Evolutionary conservation across 345 rosid genomes (phyloP), one percentile per base, ranked within the genome.

Genomic region (Arabidopsis suecica): DNA sequence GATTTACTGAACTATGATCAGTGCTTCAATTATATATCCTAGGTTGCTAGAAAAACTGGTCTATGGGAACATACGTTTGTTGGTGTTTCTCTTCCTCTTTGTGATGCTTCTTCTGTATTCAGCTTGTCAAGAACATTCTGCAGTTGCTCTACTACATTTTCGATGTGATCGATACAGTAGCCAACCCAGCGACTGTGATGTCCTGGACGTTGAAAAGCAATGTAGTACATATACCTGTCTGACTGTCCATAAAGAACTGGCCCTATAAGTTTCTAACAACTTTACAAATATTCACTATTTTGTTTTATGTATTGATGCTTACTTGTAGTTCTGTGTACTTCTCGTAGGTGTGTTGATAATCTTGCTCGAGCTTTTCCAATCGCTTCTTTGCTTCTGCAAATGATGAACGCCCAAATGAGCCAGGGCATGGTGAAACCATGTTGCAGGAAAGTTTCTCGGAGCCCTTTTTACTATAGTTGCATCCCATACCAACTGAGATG

Each of bases 341-440:
- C 22, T 51, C 23, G 1, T 32, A 30, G 33, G 65, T 5, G 55
- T 69, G 65, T 7, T 58, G 74, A 57, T 71, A 71, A 23, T 58
- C 59, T 33, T 23, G 32, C 22, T 72, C 69, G 62, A 72, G 76
- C 69, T 72, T 61, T 38, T 50, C 3, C 69, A 61, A 16, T 25
- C 61, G 76, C 32, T 38, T 64, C 14, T 38, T 25, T 50, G 62
- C 69, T 54, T 51, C 62, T 14, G 55, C 42, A 69, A 42, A 56
- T 18, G 73, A 56, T 0, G 73, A 69, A 56, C 44, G 6, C 33
- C 44, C 55, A 40, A 42, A 16, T 8, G 9, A 40, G 16, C 33
- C 53, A 56, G 22, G 18, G 6, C 33, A 11, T 20, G 65, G 13
- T 44, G 64, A 16, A 42, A 69, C 13, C 54, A 55, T 42, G 20